phyloP scores from a whole-genome alignment of 1,284 basidiomycete genomes.

The Puccinia brachypodii region DNA sequence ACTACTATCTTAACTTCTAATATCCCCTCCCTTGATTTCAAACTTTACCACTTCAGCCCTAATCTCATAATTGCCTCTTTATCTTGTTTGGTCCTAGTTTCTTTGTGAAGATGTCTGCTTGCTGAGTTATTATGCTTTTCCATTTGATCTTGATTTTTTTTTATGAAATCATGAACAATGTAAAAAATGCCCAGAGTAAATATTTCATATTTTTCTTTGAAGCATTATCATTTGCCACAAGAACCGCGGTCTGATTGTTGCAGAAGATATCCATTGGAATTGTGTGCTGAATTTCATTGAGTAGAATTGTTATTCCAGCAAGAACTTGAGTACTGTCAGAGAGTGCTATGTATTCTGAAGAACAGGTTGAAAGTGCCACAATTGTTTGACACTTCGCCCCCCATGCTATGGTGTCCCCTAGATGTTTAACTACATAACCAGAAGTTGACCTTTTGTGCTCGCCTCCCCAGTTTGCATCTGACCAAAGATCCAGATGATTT shows the following conservation, averaged over 20 bases:
- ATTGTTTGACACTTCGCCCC: not conserved
- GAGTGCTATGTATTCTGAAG: not conserved
- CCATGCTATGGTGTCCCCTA: not conserved
- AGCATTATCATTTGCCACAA: not conserved
- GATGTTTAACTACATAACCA: not conserved
- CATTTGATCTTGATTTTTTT: not conserved
- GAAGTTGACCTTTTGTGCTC: not conserved
- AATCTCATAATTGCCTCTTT: too few species aligned
- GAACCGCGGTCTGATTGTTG: constrained; percentile 9
- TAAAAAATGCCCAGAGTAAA: not conserved
- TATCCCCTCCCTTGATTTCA: too few species aligned
- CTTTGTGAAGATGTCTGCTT: constrained; percentile 1
- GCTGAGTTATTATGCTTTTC: not conserved
- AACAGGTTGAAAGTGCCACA: constrained; percentile 12
- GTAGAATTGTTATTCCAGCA: not conserved
- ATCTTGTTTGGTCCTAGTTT: too few species aligned
- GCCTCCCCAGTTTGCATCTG: constrained; percentile 14
- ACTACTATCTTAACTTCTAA: too few species aligned
- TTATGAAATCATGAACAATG: constrained; percentile 1
- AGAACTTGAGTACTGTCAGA: not conserved
- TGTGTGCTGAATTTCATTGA: not conserved
- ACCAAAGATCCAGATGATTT: not conserved
- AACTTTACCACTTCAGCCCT: too few species aligned
- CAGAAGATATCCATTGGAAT: not conserved
- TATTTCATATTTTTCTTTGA: constrained; percentile 10